Base-by-base conservation (phyloP, 2,329 filamentous ascomycete species). In the Aspergillus quadricinctus region DNA sequence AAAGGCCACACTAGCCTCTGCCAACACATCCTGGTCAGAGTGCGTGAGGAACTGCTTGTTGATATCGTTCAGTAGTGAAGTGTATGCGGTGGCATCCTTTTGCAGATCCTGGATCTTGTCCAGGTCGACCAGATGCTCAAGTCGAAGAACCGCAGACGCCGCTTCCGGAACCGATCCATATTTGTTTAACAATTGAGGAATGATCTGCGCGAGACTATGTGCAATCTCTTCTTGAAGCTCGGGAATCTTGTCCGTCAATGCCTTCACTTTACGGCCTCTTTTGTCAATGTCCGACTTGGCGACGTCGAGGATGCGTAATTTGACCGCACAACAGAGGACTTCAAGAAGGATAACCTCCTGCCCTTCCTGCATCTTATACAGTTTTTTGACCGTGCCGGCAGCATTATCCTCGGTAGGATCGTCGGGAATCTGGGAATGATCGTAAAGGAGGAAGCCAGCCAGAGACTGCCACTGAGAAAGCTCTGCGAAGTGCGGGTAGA, bases 41-140 rank as follows among this genome's bases (percentile, higher is more conserved):
- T 99, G 94, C n/a, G 91, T 86, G 65, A 89, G 86, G 75, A 99
- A 97, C 66, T 99, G 94, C 56, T 90, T 91, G 72, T 90, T 92
- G 64, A 97, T 91, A 66, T 97, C 92, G 64, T 96, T 92, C 1
- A 99, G 79, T 29, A 97, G 78, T 23, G 88, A 85, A 6, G 87
- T 84, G 68, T 95, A 96, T 1, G 86, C 88, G 1, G 88, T 87
- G 0, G 90, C 85, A 62, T 95, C 91, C 70, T 96, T 92, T 52
- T 92, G 88, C 40, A 97, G 79, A 67, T 96, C 90, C 69, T 92
- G 88, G 69, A 97, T 95, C 23, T 92, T 84, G 43, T 93, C 89
- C 1, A 97, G 81, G 63, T 96, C 90, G 23, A 99, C 84, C 41
- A 90, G 85, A 68, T 93, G 90, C 69, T 95, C 90, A 46, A 99